A percentile compares a stretch with the other conserved stretches of the same genome.
Evolutionary conservation across 345 rosid genomes (phyloP).

Genomic region (Hibiscus syriacus): DNA sequence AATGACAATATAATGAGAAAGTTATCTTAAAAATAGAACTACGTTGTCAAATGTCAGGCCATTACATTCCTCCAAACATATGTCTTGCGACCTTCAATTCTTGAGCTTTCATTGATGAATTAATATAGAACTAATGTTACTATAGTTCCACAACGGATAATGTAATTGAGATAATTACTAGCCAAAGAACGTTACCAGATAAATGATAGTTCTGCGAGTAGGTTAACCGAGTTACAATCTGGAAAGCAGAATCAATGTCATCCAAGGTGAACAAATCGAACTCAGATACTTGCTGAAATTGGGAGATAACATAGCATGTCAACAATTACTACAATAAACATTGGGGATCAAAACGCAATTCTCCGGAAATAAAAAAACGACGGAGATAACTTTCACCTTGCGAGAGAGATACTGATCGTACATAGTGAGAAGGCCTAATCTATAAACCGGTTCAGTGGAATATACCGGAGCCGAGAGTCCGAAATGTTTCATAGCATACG

Average conservation of each 20-base stretch:
- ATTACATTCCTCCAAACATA: neutral
- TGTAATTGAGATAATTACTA: neutral
- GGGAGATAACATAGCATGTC: neutral
- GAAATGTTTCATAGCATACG: slow-evolving; percentile 81
- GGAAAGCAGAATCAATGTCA: slow-evolving; percentile 89
- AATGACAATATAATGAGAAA: slow-evolving; percentile 3
- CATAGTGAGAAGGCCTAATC: slow-evolving; percentile 91
- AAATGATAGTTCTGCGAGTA: slow-evolving; percentile 84
- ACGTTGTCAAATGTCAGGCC: neutral
- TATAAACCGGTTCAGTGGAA: slow-evolving; percentile 73
- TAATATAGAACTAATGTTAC: neutral
- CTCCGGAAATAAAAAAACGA: neutral
- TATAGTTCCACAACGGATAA: neutral
- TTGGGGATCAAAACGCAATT: neutral
- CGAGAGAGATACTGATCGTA: slow-evolving; percentile 86
- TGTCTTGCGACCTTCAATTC: neutral
- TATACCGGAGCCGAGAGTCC: slow-evolving; percentile 85
- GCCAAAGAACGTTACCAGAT: slow-evolving; percentile 42
- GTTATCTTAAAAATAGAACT: neutral
- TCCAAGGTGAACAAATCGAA: slow-evolving; percentile 88
- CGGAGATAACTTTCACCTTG: slow-evolving; percentile 36
- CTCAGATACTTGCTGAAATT: slow-evolving; percentile 83
- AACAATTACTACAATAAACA: neutral
- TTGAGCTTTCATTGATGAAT: neutral
- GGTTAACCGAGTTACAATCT: slow-evolving; percentile 73